These are phyloP conservation scores for Marsdenia floribunda DNA, from an alignment of 257 asterid species.

Conservation along the genomic window DNA sequence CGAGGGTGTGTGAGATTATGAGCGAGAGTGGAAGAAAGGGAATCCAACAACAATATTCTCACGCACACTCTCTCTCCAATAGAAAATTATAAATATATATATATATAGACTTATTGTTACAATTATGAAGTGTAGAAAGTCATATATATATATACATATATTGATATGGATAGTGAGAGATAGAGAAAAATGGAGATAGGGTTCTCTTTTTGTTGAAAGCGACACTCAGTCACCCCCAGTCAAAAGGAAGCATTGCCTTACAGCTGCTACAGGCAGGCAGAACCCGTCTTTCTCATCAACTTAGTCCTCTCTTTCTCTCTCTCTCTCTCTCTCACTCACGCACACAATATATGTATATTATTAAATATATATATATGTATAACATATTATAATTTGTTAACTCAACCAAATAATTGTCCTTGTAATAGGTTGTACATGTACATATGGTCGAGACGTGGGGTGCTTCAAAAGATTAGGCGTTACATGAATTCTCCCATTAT, in stretches of 20 bases:
- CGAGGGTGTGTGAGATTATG: not conserved
- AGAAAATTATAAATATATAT: not conserved
- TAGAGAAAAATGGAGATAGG: not conserved
- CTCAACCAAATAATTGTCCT: slow-evolving; percentile 4
- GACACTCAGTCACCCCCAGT: slow-evolving; percentile 9
- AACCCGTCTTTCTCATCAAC: not conserved
- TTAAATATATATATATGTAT: not conserved
- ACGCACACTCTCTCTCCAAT: not conserved
- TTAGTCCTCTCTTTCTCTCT: not conserved
- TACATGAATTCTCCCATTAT: not conserved
- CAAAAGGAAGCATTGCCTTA: slow-evolving; percentile 8
- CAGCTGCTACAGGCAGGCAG: slow-evolving; percentile 7
- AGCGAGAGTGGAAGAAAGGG: not conserved
- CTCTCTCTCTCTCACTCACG: too few relatives aligned
- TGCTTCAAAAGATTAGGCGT: not conserved
- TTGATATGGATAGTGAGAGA: not conserved
- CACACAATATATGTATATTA: not conserved
- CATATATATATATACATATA: too few relatives aligned
- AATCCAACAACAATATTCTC: slow-evolving; percentile 5
- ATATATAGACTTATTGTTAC: not conserved
- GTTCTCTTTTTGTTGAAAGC: not conserved
- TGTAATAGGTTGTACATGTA: not conserved
- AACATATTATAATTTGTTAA: not conserved
- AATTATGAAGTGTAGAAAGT: not conserved
- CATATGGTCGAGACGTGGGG: not conserved